These are phyloP conservation scores for Yamadazyma triangularis DNA, from an alignment of 1,139 yeast genomes.

Conservation along the genomic window DNA sequence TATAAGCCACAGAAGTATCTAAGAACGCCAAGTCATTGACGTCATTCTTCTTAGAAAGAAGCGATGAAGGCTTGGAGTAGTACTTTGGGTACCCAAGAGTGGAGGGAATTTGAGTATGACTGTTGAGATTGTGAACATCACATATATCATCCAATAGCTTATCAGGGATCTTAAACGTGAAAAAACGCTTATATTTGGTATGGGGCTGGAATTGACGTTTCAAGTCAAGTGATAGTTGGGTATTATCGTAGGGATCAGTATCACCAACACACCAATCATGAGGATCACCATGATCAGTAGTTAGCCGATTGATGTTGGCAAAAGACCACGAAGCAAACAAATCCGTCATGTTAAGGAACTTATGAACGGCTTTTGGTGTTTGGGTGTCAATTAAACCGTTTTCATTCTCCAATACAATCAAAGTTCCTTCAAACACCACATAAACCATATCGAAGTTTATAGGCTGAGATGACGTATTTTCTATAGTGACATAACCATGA, in stretches of 20 bases:
- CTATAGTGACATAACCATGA: slow-evolving; percentile 35
- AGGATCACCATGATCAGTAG: slow-evolving; percentile 45
- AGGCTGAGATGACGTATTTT: slow-evolving; percentile 23
- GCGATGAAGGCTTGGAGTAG: slow-evolving; percentile 17
- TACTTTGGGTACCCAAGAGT: slow-evolving; percentile 31
- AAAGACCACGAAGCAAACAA: slow-evolving; percentile 46
- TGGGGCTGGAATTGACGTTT: slow-evolving; percentile 36
- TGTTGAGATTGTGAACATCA: slow-evolving; percentile 29
- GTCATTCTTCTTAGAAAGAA: slow-evolving; percentile 17
- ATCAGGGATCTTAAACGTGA: slow-evolving; percentile 41
- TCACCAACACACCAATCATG: slow-evolving; percentile 50
- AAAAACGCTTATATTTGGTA: slow-evolving; percentile 38
- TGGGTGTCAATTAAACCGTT: slow-evolving; percentile 27
- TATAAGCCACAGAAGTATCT: slow-evolving; percentile 35
- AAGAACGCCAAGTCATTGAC: slow-evolving; percentile 34
- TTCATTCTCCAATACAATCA: slow-evolving; percentile 24
- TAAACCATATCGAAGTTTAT: slow-evolving; percentile 42
- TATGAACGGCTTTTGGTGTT: slow-evolving; percentile 23
- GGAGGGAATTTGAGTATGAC: slow-evolving; percentile 37
- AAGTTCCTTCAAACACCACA: slow-evolving; percentile 32
- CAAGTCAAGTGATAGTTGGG: slow-evolving; percentile 34
- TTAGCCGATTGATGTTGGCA: slow-evolving; percentile 42
- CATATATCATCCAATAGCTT: slow-evolving; percentile 40
- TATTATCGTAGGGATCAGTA: slow-evolving; percentile 40
- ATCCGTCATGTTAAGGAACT: slow-evolving; percentile 42